phyloP scores from a whole-genome alignment of 2,329 filamentous ascomycete genomes.

The Ophidiomyces ophidiicola region DNA sequence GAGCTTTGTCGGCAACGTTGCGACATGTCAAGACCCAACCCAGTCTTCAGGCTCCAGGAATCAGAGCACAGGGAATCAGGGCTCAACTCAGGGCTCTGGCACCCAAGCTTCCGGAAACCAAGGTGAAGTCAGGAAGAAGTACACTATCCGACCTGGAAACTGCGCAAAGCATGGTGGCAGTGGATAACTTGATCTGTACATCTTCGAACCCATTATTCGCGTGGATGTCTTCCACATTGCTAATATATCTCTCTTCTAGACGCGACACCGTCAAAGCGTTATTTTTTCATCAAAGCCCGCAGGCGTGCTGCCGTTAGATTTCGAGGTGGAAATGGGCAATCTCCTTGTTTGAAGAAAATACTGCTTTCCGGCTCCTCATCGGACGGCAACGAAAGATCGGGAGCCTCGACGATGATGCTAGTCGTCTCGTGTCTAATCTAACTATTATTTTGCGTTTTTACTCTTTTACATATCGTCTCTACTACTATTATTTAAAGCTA shows the following conservation, averaged over 20 bases:
- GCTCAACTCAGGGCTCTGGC: background rate
- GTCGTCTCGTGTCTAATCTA: too few relatives aligned
- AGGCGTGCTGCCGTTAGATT: too few relatives aligned
- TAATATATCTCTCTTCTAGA: too few relatives aligned
- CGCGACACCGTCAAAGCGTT: background rate
- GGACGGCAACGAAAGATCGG: conserved; percentile 4
- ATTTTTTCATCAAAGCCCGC: background rate
- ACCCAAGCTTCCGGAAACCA: background rate
- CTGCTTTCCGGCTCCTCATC: background rate
- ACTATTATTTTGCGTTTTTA: too few relatives aligned
- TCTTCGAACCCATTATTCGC: background rate
- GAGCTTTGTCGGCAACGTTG: background rate
- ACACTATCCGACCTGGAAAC: conserved; percentile 5
- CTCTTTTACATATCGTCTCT: background rate
- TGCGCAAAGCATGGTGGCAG: conserved; percentile 7
- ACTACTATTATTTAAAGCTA: too few relatives aligned
- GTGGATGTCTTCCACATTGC: background rate
- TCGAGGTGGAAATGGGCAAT: too few relatives aligned
- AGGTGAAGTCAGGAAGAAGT: background rate
- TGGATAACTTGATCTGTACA: background rate
- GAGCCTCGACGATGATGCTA: conserved; percentile 3
- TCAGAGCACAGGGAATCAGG: background rate
- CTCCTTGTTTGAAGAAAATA: background rate
- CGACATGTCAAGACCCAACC: background rate
- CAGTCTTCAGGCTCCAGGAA: background rate